Evolutionary conservation across 257 asterid genomes (phyloP), one percentile per base, ranked within the genome.

Genomic region (Ocimum tenuiflorum): DNA sequence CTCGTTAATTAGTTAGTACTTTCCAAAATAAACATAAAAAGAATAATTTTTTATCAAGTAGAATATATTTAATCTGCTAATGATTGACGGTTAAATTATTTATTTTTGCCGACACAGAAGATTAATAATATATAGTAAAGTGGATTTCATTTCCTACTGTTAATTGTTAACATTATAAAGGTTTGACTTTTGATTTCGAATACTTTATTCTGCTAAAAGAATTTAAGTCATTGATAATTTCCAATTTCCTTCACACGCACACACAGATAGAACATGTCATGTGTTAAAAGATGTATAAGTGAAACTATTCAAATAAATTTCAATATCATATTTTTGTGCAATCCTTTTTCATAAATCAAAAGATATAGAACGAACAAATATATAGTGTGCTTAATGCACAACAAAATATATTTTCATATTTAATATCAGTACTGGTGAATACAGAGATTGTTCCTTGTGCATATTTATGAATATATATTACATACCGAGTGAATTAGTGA

Each of bases 41-140:
- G 39, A 10, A 50, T 42, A 38, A 35, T 14, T 63, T 41, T 18
- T 54, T 10, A 31, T 56, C 6, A 12, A 38, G 6, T 58, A 19
- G 20, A 14, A 60, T 59, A 50, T 3, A 43, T 33, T 27, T 51
- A 0, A 35, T 51, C 22, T 35, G 69, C 35, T 62, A 73, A 61
- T 66, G 53, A 60, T 66, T 50, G 51, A 18, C 13, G 20, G 4
- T 68, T 68, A 8, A 47, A 15, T 48, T 35, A 43, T 35, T 39
- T 45, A 46, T 48, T 60, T 67, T 60, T 67, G 74, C 70, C 78
- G 74, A 60, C 78, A 54, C 13, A 11, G 23, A 19, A 46, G 71
- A 64, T 55, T 46, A 64, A 39, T n/a, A 31, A 50, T 39, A 65
- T 15, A 27, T n/a, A 19, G 12, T 15, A 39, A 57, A 41, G 69